These are phyloP conservation scores for Yamadazyma sp. DNA, from an alignment of 805 yeast species.

Conservation along the genomic window DNA sequence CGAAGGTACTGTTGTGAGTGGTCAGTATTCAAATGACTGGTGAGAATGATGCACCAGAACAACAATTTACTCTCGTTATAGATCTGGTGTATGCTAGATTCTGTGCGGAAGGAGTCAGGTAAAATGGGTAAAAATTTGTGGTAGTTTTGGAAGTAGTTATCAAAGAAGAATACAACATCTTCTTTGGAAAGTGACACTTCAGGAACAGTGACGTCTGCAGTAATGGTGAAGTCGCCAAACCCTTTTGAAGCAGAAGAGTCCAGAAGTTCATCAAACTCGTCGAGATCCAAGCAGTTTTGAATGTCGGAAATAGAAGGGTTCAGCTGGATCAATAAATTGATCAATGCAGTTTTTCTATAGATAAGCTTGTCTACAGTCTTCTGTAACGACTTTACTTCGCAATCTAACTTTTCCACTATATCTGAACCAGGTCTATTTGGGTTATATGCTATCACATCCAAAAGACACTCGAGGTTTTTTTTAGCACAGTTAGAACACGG, in stretches of 20 bases:
- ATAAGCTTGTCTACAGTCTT: conserved; percentile 24
- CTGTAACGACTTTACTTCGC: conserved; percentile 27
- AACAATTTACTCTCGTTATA: conserved; percentile 33
- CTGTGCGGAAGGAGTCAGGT: conserved; percentile 23
- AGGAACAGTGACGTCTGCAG: not conserved
- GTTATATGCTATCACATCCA: conserved; percentile 52
- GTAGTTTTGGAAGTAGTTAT: conserved; percentile 28
- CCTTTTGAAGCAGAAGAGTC: not conserved
- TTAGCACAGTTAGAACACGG: conserved; percentile 60
- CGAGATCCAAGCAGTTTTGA: conserved; percentile 21
- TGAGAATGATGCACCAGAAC: conserved; percentile 42
- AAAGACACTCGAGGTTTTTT: conserved; percentile 50
- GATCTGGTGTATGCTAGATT: conserved; percentile 16
- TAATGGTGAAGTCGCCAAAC: conserved; percentile 10
- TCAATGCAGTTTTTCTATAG: conserved; percentile 18
- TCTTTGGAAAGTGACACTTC: conserved; percentile 6
- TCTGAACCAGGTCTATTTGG: conserved; percentile 44
- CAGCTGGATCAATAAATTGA: conserved; percentile 10
- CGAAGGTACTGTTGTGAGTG: conserved; percentile 20
- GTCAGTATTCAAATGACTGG: conserved; percentile 28
- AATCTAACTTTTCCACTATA: conserved; percentile 24
- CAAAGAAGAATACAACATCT: conserved; percentile 10
- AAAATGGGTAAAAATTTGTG: conserved; percentile 35
- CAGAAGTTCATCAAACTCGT: conserved; percentile 2
- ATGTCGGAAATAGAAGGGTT: conserved; percentile 24